phyloP scores from a whole-genome alignment of 2,329 filamentous ascomycete genomes.

The Endocalyx cinctus region DNA sequence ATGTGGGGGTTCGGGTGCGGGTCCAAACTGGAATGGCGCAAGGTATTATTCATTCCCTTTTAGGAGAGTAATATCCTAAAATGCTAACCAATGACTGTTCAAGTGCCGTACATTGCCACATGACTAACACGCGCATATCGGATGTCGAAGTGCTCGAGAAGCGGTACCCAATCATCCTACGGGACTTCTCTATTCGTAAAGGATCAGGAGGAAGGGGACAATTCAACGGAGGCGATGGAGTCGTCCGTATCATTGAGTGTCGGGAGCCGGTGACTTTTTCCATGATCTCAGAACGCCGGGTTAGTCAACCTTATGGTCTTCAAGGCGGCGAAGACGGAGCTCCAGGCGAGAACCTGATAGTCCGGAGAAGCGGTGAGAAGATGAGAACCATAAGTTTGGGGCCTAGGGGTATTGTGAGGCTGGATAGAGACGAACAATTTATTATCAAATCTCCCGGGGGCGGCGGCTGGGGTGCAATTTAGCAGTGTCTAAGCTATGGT shows the following conservation, averaged over 20 bases:
- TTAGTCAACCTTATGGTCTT: conserved; percentile 67
- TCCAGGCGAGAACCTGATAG: conserved; percentile 66
- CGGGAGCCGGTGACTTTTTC: conserved; percentile 63
- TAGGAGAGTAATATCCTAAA: too few species aligned
- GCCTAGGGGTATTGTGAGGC: conserved; percentile 55
- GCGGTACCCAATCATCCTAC: conserved; percentile 62
- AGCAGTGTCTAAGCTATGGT: too few species aligned
- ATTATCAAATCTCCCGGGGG: conserved; percentile 59
- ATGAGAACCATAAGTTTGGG: conserved; percentile 48
- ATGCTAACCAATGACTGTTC: conserved; percentile 24
- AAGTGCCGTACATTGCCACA: conserved; percentile 66
- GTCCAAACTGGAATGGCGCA: conserved; percentile 59
- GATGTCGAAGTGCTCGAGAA: conserved; percentile 68
- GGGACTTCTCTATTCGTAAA: conserved; percentile 56
- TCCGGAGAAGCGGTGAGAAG: conserved; percentile 26
- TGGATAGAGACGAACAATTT: conserved; percentile 56
- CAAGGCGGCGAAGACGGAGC: conserved; percentile 63
- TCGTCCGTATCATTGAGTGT: conserved; percentile 68
- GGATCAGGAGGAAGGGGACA: conserved; percentile 56
- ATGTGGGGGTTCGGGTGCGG: conserved; percentile 62
- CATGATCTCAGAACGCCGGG: conserved; percentile 65
- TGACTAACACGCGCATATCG: conserved; percentile 72
- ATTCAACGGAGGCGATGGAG: conserved; percentile 62
- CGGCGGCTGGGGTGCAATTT: conserved; percentile 49
- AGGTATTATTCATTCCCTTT: background rate